These are phyloP conservation scores for Nicotiana rustica DNA, from an alignment of 305 asterid genomes.

Conservation along the genomic window DNA sequence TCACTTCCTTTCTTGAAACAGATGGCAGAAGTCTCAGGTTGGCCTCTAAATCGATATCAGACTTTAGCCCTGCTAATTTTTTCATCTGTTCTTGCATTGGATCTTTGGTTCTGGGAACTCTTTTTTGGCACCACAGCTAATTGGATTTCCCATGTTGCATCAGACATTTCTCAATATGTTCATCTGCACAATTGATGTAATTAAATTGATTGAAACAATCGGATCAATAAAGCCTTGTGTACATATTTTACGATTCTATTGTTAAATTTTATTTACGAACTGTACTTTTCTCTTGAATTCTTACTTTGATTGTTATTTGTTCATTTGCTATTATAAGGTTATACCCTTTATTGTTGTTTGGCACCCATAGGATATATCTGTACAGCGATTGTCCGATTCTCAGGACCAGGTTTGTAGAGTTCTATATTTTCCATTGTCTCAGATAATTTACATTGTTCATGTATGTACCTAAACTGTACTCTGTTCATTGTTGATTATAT, in stretches of 20 bases:
- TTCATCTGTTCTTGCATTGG: conserved; percentile 90
- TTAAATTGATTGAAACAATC: conserved; percentile 16
- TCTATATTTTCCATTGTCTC: too few relatives aligned
- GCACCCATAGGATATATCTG: too few relatives aligned
- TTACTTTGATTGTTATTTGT: not conserved
- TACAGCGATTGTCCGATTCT: too few relatives aligned
- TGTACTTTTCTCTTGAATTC: not conserved
- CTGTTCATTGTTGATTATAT: not conserved
- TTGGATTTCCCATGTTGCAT: conserved; percentile 64
- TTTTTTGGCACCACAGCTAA: conserved; percentile 73
- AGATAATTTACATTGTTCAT: not conserved
- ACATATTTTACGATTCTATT: conserved; percentile 29
- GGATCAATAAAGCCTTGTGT: conserved; percentile 25
- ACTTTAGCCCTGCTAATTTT: conserved; percentile 86
- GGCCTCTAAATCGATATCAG: conserved; percentile 91
- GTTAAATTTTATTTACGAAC: conserved; percentile 18
- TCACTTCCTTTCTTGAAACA: conserved; percentile 71
- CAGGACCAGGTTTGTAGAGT: too few relatives aligned
- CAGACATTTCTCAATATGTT: conserved; percentile 53
- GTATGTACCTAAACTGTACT: not conserved
- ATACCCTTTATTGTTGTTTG: not conserved
- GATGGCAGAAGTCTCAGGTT: conserved; percentile 67
- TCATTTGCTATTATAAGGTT: not conserved
- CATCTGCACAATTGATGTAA: conserved; percentile 48
- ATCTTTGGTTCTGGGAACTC: conserved; percentile 94